Percentiles rank a stretch among this genome's conserved stretches.
Conservation (phyloP, 176 grass and related monocot species). For the Saccharum officinarum region DNA sequence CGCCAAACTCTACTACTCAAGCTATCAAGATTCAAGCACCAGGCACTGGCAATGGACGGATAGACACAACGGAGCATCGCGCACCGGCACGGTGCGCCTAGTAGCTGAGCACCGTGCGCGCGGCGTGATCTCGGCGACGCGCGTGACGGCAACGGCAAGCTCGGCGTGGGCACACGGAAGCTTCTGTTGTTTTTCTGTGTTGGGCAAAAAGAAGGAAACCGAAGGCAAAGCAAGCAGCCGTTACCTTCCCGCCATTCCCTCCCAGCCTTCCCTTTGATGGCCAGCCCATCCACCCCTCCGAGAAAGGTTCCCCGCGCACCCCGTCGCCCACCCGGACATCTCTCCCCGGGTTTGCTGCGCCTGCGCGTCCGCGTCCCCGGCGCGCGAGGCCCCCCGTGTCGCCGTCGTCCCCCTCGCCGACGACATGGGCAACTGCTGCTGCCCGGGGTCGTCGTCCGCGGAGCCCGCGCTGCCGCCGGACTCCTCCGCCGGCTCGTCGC, state of each 20-base stretch:
- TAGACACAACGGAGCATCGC: no score
- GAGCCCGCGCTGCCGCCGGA: constrained; percentile 5
- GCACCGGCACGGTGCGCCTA: no score
- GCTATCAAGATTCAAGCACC: not conserved
- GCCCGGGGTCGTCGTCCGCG: constrained; percentile 30
- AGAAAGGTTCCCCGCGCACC: constrained; percentile 18
- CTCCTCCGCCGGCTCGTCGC: not conserved
- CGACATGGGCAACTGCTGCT: constrained; percentile 74
- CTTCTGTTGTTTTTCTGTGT: no score
- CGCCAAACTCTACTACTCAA: not conserved
- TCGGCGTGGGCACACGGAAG: not conserved
- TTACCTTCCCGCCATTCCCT: constrained; percentile 66
- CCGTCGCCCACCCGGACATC: constrained; percentile 28
- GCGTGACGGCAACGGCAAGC: no score
- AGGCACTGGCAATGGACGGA: not conserved
- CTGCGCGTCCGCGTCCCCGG: constrained; percentile 22
- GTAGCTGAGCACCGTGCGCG: no score
- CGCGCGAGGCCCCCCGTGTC: constrained; percentile 3
- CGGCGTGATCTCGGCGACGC: no score
- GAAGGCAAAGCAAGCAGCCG: constrained; percentile 25
- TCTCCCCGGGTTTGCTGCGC: not conserved
- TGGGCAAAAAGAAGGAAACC: constrained; percentile 1
- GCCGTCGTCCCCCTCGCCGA: constrained; percentile 11
- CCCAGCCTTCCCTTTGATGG: constrained; percentile 47
- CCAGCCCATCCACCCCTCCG: not conserved